A percentile compares a stretch with the other conserved stretches of the same genome.
Evolutionary conservation across 2,329 filamentous ascomycete species (phyloP).

Genomic region (Curvularia hawaiiensis): DNA sequence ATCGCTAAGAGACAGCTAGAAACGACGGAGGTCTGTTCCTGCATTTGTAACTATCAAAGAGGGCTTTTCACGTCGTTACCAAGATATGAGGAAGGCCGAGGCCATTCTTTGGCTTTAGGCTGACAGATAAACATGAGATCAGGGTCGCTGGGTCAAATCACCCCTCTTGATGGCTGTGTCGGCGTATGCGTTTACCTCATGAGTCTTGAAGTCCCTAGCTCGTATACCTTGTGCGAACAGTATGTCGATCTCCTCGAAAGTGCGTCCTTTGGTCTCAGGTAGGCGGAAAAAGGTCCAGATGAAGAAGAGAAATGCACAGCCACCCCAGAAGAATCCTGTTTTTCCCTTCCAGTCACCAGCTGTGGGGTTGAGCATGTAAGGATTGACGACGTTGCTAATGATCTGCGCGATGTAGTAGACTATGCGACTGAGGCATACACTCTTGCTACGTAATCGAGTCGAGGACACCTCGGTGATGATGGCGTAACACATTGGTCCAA

Average conservation of each 20-base stretch:
- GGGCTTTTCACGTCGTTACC: background rate
- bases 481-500: constrained; percentile 86
- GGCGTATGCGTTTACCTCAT: background rate
- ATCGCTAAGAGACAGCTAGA: too few relatives aligned
- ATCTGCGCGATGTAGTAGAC: constrained; percentile 70
- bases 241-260: constrained; percentile 81
- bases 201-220: constrained; percentile 24
- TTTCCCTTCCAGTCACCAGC: constrained; percentile 82
- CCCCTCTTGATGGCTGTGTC: background rate
- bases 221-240: constrained; percentile 66
- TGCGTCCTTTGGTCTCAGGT: constrained; percentile 76
- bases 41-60: background rate
- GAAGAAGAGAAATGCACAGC: constrained; percentile 72
- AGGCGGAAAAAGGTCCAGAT: constrained; percentile 78
- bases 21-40: background rate
- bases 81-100: background rate
- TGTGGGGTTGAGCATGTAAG: constrained; percentile 50
- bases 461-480: constrained; percentile 83
- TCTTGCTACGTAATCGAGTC: constrained; percentile 82
- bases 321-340: constrained; percentile 83
- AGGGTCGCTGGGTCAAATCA: background rate
- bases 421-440: constrained; percentile 78
- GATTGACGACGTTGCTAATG: constrained; percentile 76
- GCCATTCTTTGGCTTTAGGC: background rate
- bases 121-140: background rate